Evolutionary conservation across 495 filamentous ascomycete genomes (phyloP), one percentile per base, ranked within the genome.

Genomic region (Penicillium subrubescens): DNA sequence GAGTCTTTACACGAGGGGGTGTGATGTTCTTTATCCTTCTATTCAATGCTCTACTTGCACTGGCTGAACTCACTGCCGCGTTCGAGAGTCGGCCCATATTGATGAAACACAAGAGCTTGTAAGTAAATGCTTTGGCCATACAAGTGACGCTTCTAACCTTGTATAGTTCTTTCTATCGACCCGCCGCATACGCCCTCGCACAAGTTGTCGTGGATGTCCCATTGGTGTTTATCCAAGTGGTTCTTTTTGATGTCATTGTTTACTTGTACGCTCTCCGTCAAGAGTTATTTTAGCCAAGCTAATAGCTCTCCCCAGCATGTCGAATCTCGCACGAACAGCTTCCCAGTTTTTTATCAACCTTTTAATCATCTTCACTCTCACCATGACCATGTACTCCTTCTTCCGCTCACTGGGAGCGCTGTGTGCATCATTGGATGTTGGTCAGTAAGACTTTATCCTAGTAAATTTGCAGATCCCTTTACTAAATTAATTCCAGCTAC

Each of bases 281-380:
- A 15, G 0, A 2, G 14, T 37, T 3, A 6, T n/a, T 56, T 54
- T 8, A 11, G 8, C 21, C 7, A 21, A 56, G 29, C 72, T 79
- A 14, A 79, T 44, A 5, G 35, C 23, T 41, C 21, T 10, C 50
- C 1, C 8, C 71, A 84, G 81, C 60, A 82, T 86, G 81, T 63
- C 86, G 8, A 84, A 86, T 29, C 85, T 97, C 14, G 77, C 84
- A 31, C 78, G 87, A 29, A 88, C 88, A 1, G 77, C 92, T 6
- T 91, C 89, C 3, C 90, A 94, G 59, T 97, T 96, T 77, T 96
- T 97, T 74, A 96, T 94, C 64, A 86, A 82, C 46, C 72, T 90
- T 5, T 75, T 94, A 3, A 84, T 92, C 60, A 74, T 80, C 21
- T 82, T 81, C 58, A 75, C 77, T 2, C 73, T 90, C 3, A 93